These are phyloP conservation scores for Dendrobium catenatum DNA, from an alignment of 106 monocot species.

Conservation along the genomic window DNA sequence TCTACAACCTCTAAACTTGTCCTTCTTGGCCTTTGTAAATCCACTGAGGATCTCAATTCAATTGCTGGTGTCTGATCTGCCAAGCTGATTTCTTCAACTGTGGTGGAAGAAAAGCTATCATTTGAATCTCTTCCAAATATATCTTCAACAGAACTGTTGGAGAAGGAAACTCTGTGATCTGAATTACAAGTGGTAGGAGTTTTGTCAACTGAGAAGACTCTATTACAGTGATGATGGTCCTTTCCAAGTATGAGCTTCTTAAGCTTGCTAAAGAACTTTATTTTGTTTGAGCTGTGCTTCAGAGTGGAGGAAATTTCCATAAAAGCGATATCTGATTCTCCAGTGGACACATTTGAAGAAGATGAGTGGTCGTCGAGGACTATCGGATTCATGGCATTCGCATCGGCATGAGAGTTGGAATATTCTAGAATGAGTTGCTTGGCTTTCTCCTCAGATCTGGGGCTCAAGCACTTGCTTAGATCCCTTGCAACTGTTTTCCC, in stretches of 20 bases:
- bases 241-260: conserved; percentile 60
- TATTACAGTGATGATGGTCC: not conserved
- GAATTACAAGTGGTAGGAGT: not conserved
- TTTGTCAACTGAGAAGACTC: not conserved
- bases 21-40: not conserved
- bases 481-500: conserved; percentile 47
- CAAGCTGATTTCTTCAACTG: conserved; percentile 18
- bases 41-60: not conserved
- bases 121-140: not conserved
- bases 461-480: conserved; percentile 45
- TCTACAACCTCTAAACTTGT: not conserved
- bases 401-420: conserved; percentile 20
- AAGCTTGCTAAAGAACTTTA: conserved; percentile 62
- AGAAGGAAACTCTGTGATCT: conserved; percentile 12
- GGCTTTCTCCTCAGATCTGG: conserved; percentile 45
- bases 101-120: conserved; percentile 32
- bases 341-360: conserved; percentile 30
- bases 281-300: conserved; percentile 29
- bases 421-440: conserved; percentile 65
- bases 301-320: conserved; percentile 9
- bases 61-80: not conserved
- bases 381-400: not conserved
- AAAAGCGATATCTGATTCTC: conserved; percentile 25
- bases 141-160: not conserved
- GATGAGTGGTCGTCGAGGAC: conserved; percentile 48